Percentiles rank a stretch among this genome's conserved stretches.
Evolutionary conservation across 2,329 filamentous ascomycete species (phyloP).

Genomic region (Talaromyces sp.): DNA sequence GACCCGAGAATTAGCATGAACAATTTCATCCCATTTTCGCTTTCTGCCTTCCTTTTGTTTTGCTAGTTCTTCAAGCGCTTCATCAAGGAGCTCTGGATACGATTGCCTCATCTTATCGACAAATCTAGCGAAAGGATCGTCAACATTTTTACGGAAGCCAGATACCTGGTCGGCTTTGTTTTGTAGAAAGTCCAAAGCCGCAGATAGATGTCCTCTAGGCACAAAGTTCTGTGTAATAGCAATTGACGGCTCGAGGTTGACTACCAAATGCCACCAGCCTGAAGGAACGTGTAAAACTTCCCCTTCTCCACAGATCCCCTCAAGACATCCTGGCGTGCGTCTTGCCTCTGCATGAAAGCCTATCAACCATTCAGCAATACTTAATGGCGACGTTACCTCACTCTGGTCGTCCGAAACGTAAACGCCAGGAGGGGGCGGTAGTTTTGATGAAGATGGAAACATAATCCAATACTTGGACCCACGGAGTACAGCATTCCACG

Average conservation of each 20-base stretch:
- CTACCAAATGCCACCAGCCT: conserved; percentile 95
- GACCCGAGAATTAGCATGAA: conserved; percentile 51
- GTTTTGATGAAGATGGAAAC: conserved; percentile 69
- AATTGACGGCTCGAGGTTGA: conserved; percentile 80
- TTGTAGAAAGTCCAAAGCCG: conserved; percentile 74
- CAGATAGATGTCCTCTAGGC: conserved; percentile 66
- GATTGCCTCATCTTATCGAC: conserved; percentile 61
- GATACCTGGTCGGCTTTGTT: conserved; percentile 83
- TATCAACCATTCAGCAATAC: conserved; percentile 94
- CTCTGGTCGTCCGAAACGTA: conserved; percentile 85
- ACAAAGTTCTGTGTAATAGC: conserved; percentile 97
- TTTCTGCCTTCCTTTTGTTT: conserved; percentile 64
- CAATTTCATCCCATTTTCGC: conserved; percentile 80
- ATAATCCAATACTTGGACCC: conserved; percentile 98
- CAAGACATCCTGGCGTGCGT: conserved; percentile 69
- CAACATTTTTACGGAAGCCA: conserved; percentile 71
- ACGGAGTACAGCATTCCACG: conserved; percentile 90
- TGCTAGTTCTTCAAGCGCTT: conserved; percentile 63
- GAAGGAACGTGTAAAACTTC: conserved; percentile 90
- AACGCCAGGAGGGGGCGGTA: conserved; percentile 76
- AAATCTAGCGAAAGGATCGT: conserved; percentile 73
- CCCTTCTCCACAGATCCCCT: conserved; percentile 78
- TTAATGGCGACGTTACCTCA: conserved; percentile 89
- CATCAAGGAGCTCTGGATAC: conserved; percentile 65
- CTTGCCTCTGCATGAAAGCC: conserved; percentile 84